Evolutionary conservation across 495 filamentous ascomycete genomes (phyloP), one percentile per base, ranked within the genome.

Genomic region (Aspergillus saccharolyticus): DNA sequence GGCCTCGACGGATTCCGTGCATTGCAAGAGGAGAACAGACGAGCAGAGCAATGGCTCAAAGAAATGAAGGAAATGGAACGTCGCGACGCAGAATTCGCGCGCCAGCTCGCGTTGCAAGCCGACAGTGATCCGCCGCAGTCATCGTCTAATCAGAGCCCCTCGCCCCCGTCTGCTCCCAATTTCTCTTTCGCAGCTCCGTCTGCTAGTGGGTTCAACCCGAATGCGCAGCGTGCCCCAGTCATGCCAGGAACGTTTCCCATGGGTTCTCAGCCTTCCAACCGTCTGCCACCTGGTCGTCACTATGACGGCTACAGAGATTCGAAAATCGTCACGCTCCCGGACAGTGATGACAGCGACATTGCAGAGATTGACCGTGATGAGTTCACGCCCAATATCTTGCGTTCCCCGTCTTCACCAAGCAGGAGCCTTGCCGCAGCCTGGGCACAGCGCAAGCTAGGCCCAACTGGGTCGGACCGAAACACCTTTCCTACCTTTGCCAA

Each of bases 71-170:
- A 73, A 62, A 71, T 72, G 55, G 72, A 77, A 55, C 73, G 68
- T 22, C 64, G 56, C n/a, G 82, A 85, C 57, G 79, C 63, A 44
- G 78, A 78, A 58, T 66, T 74, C 56, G 81, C 80, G 53, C 73
- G 75, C 25, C 67, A 54, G 44, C 56, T 84, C 8, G 5, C 47
- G 14, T 67, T 74, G 53, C 33, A 62, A 52, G 48, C 52, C 49
- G 51, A 63, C 30, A 33, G 61, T 49, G 55, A 63, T 22, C 21
- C 20, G 22, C 49, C 47, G 14, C 50, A 47, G 19, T 52, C 57
- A 14, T 47, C 55, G 19, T 59, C 59, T 19, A 9, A 61, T 18
- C 57, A 33, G 48, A 60, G 43, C 21, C 54, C 48, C 30, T 50
- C 60, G 9, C 57, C 60, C 39, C 44, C 44, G 8, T 6, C 20